Evolutionary conservation across 208 protist species (phyloP).

Genomic region (Trypanosoma lewisi): DNA sequence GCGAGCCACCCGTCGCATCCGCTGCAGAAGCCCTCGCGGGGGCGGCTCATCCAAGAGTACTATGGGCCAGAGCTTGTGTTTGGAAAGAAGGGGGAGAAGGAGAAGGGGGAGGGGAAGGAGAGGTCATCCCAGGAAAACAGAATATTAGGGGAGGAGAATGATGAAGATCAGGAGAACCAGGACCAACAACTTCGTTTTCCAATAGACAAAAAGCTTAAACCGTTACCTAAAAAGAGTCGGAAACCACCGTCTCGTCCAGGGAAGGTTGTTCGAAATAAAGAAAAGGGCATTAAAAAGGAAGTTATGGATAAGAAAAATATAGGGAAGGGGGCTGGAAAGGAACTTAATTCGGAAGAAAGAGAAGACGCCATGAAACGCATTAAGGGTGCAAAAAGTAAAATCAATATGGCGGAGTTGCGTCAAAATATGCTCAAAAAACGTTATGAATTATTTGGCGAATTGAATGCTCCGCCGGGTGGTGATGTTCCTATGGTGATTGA

Average conservation of each 20-base stretch:
- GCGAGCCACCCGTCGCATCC: slow-evolving; percentile 79
- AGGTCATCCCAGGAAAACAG: too few species aligned
- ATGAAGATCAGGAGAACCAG: background rate
- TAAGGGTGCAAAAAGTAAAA: slow-evolving; percentile 31
- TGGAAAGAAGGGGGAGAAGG: background rate
- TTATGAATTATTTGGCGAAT: slow-evolving; percentile 44
- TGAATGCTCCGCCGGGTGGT: slow-evolving; percentile 6
- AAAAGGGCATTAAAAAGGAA: background rate
- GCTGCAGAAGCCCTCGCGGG: slow-evolving; percentile 64
- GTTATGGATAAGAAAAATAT: background rate
- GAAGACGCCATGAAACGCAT: slow-evolving; percentile 23
- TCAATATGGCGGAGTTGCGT: slow-evolving; percentile 52
- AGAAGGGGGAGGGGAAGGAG: too few species aligned
- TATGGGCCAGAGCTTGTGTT: slow-evolving; percentile 56
- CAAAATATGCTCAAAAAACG: slow-evolving; percentile 48
- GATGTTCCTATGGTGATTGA: slow-evolving; percentile 57
- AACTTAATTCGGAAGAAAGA: slow-evolving; percentile 15
- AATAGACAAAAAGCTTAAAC: background rate
- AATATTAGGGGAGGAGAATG: background rate
- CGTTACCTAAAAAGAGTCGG: background rate
- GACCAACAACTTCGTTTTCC: background rate
- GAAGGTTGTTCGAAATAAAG: background rate
- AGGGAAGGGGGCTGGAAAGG: background rate
- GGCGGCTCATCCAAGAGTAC: slow-evolving; percentile 73
- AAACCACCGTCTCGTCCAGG: background rate